Evolutionary conservation across 768 basidiomycete species (phyloP), one percentile per base, ranked within the genome.

Genomic region (Cubamyces sp.): DNA sequence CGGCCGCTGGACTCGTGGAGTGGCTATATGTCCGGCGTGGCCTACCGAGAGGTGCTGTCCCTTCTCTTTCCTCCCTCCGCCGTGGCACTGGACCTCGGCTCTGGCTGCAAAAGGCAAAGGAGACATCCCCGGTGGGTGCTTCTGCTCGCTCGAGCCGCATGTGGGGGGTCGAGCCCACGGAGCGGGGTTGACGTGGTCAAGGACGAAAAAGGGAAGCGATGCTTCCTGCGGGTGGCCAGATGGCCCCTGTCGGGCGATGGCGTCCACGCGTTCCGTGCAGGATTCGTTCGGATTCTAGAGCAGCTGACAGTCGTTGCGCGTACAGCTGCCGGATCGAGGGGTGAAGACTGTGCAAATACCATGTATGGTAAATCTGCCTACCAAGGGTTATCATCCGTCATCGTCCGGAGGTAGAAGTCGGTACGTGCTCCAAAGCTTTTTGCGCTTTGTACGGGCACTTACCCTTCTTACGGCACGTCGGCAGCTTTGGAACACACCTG

Each of bases 381-480:
- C 62, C 62, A 34, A 63, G 51, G 14, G 21, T 54, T 63, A 63
- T 63, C 62, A 34, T 30, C 62, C 62, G 62, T 57, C 62, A 63
- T 63, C 62, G 52, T 63, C 62, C 62, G 56, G 62, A 11, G 21
- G n/a, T 23, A 57, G 50, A 57, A 62, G 61, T 14, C 43, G 34
- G 56, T 54, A 40, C 12, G 46, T 54, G 57, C 62, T 58, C 61
- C 54, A 56, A 34, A 37, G 16, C 6, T 21, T 51, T 49, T 30
- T 19, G 25, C 42, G 8, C 26, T 30, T 18, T 50, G 46, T 34
- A 11, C 28, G 41, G 43, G 3, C 41, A 49, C 21, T 46, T 39
- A 34, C 26, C 8, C 9, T 54, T 45, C 46, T 63, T 57, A 57
- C 56, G 52, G 51, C 55, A 47, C 37, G 9, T 46, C 56, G 56